phyloP scores from a whole-genome alignment of 371 early-diverging fungal species.

The Syncephalastrum contaminatum region DNA sequence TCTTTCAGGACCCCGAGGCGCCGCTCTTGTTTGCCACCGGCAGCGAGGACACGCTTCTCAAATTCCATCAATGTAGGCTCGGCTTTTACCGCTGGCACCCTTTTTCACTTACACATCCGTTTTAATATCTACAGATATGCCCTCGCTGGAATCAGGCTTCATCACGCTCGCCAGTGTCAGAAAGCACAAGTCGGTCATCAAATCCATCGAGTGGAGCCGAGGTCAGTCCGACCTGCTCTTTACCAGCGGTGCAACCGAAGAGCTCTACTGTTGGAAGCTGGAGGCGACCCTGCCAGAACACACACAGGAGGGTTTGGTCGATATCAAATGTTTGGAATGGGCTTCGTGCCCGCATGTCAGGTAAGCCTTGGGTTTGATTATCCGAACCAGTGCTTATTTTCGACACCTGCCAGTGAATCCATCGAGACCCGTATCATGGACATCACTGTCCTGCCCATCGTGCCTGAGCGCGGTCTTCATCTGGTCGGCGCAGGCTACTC shows the following conservation, averaged over 20 bases:
- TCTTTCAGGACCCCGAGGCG: conserved; percentile 28
- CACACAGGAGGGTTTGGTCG: conserved; percentile 4
- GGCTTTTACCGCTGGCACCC: not conserved
- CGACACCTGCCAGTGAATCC: conserved; percentile 44
- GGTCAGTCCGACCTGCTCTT: conserved; percentile 39
- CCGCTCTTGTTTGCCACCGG: conserved; percentile 48
- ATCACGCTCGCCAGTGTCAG: conserved; percentile 38
- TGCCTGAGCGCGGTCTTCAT: conserved; percentile 39
- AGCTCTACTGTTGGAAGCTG: conserved; percentile 55
- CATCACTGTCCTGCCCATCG: conserved; percentile 40
- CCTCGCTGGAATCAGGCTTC: conserved; percentile 17
- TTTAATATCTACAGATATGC: conserved; percentile 24
- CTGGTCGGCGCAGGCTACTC: conserved; percentile 60
- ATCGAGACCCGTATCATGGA: conserved; percentile 65
- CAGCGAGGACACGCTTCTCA: conserved; percentile 51
- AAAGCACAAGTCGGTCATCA: conserved; percentile 53
- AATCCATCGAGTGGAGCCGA: conserved; percentile 37
- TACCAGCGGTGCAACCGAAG: conserved; percentile 56
- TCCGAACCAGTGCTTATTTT: too few relatives aligned
- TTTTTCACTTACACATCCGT: not conserved
- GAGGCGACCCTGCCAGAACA: conserved; percentile 18
- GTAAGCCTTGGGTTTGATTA: conserved; percentile 23
- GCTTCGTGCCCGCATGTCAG: conserved; percentile 50
- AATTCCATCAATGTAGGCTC: conserved; percentile 42
- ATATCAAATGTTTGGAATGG: conserved; percentile 49